Evolutionary conservation across 2,329 filamentous ascomycete species (phyloP).

Genomic region (Apiospora phragmitis): DNA sequence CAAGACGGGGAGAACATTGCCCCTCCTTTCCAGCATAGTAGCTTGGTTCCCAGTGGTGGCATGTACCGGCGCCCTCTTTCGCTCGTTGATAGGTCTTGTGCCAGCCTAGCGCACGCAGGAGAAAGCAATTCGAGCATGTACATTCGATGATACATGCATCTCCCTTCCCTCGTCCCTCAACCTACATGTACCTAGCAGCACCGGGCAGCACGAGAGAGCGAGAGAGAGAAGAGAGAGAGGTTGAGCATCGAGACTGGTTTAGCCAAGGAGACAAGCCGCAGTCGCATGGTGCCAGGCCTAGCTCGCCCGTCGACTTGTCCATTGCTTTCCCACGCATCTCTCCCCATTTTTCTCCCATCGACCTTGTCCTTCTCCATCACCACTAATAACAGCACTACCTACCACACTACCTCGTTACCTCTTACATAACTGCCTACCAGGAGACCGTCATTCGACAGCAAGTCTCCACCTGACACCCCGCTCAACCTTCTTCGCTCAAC

Average conservation of each 20-base stretch:
- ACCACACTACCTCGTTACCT: conserved; percentile 10
- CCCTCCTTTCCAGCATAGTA: conserved; percentile 4
- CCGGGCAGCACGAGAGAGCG: not conserved
- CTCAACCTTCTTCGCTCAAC: conserved; percentile 11
- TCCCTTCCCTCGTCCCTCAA: conserved; percentile 4
- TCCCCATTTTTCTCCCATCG: not conserved
- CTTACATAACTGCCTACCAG: conserved; percentile 10
- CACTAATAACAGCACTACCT: conserved; percentile 8
- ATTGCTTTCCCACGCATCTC: conserved; percentile 1
- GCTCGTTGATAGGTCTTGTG: conserved; percentile 4
- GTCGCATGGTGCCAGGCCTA: conserved; percentile 1
- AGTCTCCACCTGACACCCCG: conserved; percentile 12
- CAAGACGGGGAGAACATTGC: not conserved
- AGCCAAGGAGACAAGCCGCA: conserved; percentile 1
- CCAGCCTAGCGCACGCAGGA: conserved; percentile 6
- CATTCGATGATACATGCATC: conserved; percentile 2
- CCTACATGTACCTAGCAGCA: conserved; percentile 5
- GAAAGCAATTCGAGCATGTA: conserved; percentile 7
- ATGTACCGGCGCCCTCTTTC: conserved; percentile 7
- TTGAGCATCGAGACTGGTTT: not conserved
- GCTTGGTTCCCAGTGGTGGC: conserved; percentile 1
- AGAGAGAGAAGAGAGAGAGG: not conserved
- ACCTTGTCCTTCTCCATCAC: conserved; percentile 7
- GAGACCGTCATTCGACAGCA: conserved; percentile 13
- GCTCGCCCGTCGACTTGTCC: not conserved